Evolutionary conservation across 148 eudicot genomes (phyloP), one percentile per base, ranked within the genome.

Genomic region (Chenopodium suecicum): DNA sequence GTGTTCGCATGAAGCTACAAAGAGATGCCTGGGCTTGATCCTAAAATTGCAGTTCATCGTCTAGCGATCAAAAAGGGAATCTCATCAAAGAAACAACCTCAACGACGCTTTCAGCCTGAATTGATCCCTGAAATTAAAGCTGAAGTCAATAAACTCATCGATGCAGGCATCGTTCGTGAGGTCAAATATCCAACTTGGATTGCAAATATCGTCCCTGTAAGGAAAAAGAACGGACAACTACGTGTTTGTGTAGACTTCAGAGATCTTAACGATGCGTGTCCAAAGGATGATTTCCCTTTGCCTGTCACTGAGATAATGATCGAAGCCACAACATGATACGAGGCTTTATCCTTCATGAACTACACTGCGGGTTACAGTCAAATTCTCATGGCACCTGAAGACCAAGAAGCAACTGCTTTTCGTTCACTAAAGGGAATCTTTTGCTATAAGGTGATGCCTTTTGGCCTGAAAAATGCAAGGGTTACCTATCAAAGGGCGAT

Each of bases 401-500:
- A 66, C 27, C 60, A 78, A 78, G 80, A 78, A 29, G 80, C 80
- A 0, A 66, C 62, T 11, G 23, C 73, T 1, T 80, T 80, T 25
- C 68, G 34, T 0, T 72, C 76, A 1, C 81, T 75, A 13, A 54
- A 46, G 25, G 75, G 81, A 14, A 79, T 69, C 1, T 78, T 66
- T 25, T 78, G 74, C 14, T 78, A 75, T 22, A 75, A 27, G 32
- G 67, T 75, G 4, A 77, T 77, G 70, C 70, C 41, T 37, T 37
- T 37, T 5, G 41, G 41, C 6, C 41, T 37, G 41, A 37, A 37
- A 37, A 37, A 37, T 63, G 34, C 56, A n/a, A 70, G 67, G 9
- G 67, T 70, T 2, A 71, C 77, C 2, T 72, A 72, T 41, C 82
- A 70, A 80, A 20, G 82, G 4, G 82, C 70, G 12, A 80, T 72